Evolutionary conservation across 805 yeast genomes (phyloP).

Genomic region (Myxozyma lipomycoides): DNA sequence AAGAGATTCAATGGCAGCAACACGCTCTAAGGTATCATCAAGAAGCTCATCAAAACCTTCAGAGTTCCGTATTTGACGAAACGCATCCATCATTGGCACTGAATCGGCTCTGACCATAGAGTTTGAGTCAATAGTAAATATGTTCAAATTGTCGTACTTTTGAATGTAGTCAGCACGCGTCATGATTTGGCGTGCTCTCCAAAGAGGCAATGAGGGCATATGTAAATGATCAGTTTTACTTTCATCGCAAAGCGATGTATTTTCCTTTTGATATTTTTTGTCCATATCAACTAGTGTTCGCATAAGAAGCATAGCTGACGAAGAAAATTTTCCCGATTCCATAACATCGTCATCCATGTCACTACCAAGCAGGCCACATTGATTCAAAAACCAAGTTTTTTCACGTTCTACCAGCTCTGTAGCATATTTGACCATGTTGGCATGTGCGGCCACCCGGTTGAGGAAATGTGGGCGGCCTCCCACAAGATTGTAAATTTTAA

Average conservation of each 20-base stretch:
- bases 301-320: slow-evolving; percentile 71
- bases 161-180: slow-evolving; percentile 79
- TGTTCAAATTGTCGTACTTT: slow-evolving; percentile 66
- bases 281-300: slow-evolving; percentile 70
- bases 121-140: slow-evolving; percentile 72
- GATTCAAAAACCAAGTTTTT: slow-evolving; percentile 80
- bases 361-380: slow-evolving; percentile 71
- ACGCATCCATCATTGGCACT: slow-evolving; percentile 87
- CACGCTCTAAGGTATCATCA: slow-evolving; percentile 61
- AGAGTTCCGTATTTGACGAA: slow-evolving; percentile 67
- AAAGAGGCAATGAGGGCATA: slow-evolving; percentile 70
- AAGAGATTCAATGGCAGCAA: slow-evolving; percentile 69
- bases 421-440: slow-evolving; percentile 41
- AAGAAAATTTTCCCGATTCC: slow-evolving; percentile 63
- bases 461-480: slow-evolving; percentile 86
- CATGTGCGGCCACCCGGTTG: slow-evolving; percentile 61
- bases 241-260: slow-evolving; percentile 20
- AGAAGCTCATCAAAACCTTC: slow-evolving; percentile 67
- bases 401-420: slow-evolving; percentile 61
- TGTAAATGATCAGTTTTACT: slow-evolving; percentile 44
- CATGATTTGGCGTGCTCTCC: slow-evolving; percentile 84
- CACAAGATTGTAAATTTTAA: slow-evolving; percentile 59
- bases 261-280: slow-evolving; percentile 35
- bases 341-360: slow-evolving; percentile 87
- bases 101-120: slow-evolving; percentile 73